Evolutionary conservation across 2,329 filamentous ascomycete genomes (phyloP).

Genomic region (Acrodontium crateriforme): DNA sequence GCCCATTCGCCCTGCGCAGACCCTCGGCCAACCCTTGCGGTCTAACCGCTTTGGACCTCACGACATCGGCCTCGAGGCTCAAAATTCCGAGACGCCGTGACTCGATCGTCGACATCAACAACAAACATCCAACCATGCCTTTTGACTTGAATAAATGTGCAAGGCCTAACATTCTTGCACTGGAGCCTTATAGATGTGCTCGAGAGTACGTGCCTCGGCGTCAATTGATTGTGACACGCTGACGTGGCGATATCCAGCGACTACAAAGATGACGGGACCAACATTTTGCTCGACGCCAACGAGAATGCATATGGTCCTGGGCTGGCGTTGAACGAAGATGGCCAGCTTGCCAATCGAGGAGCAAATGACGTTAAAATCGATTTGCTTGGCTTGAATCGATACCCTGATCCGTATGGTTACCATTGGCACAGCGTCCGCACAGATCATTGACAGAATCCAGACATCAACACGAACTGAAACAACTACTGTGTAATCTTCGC

Average conservation of each 20-base stretch:
- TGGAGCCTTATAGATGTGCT: slow-evolving; percentile 41
- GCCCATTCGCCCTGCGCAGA: neutral
- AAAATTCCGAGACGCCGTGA: neutral
- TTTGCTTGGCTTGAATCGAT: slow-evolving; percentile 74
- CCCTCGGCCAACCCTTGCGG: neutral
- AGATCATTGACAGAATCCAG: slow-evolving; percentile 21
- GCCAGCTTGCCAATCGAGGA: slow-evolving; percentile 33
- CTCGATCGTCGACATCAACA: neutral
- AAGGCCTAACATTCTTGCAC: slow-evolving; percentile 37
- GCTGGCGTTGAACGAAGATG: slow-evolving; percentile 39
- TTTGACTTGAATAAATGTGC: slow-evolving; percentile 39
- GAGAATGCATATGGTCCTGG: slow-evolving; percentile 92
- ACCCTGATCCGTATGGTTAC: slow-evolving; percentile 62
- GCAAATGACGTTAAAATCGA: slow-evolving; percentile 48
- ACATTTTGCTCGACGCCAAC: slow-evolving; percentile 92
- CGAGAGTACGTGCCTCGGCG: slow-evolving; percentile 38
- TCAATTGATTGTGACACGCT: slow-evolving; percentile 30
- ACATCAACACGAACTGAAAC: slow-evolving; percentile 78
- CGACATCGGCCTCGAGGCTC: too few relatives aligned
- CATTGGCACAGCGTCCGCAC: neutral
- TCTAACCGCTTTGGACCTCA: too few relatives aligned
- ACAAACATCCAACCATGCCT: slow-evolving; percentile 16
- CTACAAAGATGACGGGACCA: slow-evolving; percentile 96
- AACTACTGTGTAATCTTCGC: slow-evolving; percentile 71
- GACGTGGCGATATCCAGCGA: slow-evolving; percentile 36